A percentile compares a stretch with the other conserved stretches of the same genome.
phyloP scores from a whole-genome alignment of 345 rosid genomes.

The Lepidium sativum region DNA sequence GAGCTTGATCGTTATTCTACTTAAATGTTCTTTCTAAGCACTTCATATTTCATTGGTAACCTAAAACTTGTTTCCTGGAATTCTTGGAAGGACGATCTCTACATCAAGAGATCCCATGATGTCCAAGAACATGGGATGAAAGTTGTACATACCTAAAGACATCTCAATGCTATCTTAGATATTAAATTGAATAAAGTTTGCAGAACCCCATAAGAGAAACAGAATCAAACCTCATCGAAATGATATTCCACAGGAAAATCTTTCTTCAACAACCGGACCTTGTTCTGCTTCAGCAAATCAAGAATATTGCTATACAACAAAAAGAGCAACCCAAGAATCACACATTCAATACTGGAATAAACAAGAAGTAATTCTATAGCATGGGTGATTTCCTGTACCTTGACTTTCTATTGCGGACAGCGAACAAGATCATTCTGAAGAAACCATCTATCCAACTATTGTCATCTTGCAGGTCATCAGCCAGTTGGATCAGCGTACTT shows the following conservation, averaged over 20 bases:
- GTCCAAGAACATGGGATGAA: not conserved
- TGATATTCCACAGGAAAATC: conserved; percentile 42
- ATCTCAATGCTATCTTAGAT: not conserved
- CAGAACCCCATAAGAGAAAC: not conserved
- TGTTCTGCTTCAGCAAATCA: conserved; percentile 57
- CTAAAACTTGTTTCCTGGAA: not conserved
- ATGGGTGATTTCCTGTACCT: conserved; percentile 34
- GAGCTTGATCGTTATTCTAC: not conserved
- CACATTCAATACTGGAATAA: not conserved
- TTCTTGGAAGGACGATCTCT: not conserved
- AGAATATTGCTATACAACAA: conserved; percentile 38
- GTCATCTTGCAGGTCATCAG: conserved; percentile 47
- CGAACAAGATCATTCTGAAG: conserved; percentile 45
- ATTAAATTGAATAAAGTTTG: not conserved
- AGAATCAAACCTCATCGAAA: conserved; percentile 57
- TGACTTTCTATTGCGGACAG: conserved; percentile 42
- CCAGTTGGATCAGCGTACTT: conserved; percentile 40
- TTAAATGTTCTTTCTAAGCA: not conserved
- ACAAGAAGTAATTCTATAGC: not conserved
- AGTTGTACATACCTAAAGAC: not conserved
- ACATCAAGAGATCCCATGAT: not conserved
- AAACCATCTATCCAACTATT: conserved; percentile 59
- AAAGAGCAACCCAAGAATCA: conserved; percentile 9
- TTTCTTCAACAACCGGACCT: conserved; percentile 29
- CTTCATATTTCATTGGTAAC: not conserved